Base-by-base conservation (phyloP, 148 eudicot species). In the Drosera capensis region DNA sequence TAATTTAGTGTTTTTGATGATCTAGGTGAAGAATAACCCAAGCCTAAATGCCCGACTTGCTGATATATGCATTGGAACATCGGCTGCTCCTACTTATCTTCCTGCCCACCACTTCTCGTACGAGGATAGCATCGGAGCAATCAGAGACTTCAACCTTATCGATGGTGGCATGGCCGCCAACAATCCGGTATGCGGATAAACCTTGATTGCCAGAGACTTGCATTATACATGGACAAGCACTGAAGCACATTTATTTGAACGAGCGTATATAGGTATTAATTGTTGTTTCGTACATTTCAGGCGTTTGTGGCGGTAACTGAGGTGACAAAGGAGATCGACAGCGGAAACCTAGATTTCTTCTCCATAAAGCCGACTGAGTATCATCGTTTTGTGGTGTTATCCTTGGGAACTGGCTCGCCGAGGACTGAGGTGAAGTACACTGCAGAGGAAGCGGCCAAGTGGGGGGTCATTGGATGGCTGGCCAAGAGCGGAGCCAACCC, bases 91-190 rank as follows among this genome's bases (percentile, higher is more conserved):
- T 49, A 74, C 79, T 20, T 63, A 41, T 23, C 66, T 70, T n/a
- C 75, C 79, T 3, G 60, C 75, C 17, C 62, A 70, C 40, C 29
- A 52, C 21, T 74, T 74, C 19, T 40, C 38, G 21, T 66, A 58
- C 14, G 49, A 52, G 20, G 56, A 53, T 5, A 35, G 37, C 1
- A 43, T 39, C 7, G 79, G 70, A 19, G 67, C 47, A 37, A 22
- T 38, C 16, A 54, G 62, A 22, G 64, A 64, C 22, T 72, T 74
- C 45, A 29, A 70, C 44, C 72, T 70, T 25, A 54, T 66, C 39
- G 79, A 74, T 52, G 79, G 79, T 11, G 79, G 75, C 12, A 60
- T 73, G 5, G 74, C 68, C 1, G 79, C 74, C 11, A 70, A 63
- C 17, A 70, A 74, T 53, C 79, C 75, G 54, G 75, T 70, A 57